These are phyloP conservation scores for Aureobasidium subglaciale DNA, from an alignment of 2,329 filamentous ascomycete genomes.

Conservation along the genomic window DNA sequence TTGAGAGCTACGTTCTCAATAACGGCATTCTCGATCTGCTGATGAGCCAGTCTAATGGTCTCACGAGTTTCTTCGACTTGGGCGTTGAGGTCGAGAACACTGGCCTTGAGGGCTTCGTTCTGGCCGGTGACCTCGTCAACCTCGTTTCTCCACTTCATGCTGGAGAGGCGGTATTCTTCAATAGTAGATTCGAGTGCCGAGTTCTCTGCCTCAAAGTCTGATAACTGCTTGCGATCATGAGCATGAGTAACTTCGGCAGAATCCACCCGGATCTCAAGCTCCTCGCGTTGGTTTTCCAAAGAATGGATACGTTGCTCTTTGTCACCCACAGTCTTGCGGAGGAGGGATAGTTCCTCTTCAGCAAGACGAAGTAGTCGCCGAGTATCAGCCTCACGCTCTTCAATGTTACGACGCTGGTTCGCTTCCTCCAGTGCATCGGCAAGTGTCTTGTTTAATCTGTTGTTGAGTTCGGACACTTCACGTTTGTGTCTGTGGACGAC, in stretches of 20 bases:
- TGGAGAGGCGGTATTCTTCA: conserved; percentile 56
- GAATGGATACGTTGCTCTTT: conserved; percentile 36
- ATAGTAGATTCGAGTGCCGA: conserved; percentile 54
- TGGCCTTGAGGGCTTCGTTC: conserved; percentile 67
- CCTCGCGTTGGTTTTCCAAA: conserved; percentile 37
- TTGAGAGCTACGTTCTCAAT: conserved; percentile 1
- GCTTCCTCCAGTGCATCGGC: conserved; percentile 34
- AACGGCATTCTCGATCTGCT: not conserved
- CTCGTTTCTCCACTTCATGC: conserved; percentile 52
- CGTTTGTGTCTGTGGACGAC: conserved; percentile 22
- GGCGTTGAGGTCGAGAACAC: not conserved
- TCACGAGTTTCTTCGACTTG: not conserved
- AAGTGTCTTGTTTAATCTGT: conserved; percentile 28
- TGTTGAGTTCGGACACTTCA: conserved; percentile 25
- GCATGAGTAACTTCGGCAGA: conserved; percentile 26
- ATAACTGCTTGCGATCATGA: conserved; percentile 19
- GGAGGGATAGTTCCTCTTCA: conserved; percentile 42
- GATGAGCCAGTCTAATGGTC: not conserved
- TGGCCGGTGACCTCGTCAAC: conserved; percentile 50
- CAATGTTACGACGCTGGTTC: conserved; percentile 35
- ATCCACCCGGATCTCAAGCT: conserved; percentile 33
- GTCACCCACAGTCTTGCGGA: conserved; percentile 37
- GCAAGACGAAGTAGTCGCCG: conserved; percentile 40
- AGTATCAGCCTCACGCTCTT: conserved; percentile 39
- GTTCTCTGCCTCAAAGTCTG: conserved; percentile 50